Conservation (phyloP, 441 rosid species). For the Melastoma candidum region DNA sequence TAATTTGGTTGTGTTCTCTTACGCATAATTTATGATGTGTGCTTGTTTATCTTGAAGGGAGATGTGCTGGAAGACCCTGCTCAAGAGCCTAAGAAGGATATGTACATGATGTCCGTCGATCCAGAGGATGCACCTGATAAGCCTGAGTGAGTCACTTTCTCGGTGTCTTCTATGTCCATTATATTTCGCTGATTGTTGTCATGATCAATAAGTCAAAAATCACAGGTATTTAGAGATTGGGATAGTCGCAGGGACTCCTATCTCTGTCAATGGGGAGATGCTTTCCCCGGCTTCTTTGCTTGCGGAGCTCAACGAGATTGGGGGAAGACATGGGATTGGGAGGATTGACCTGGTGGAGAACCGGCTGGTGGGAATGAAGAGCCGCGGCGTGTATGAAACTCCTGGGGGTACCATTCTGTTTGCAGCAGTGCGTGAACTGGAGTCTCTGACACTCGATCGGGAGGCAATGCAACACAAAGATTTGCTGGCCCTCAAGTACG, state of each 20-base stretch:
- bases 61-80: conserved; percentile 93
- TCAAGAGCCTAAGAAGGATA: conserved; percentile 79
- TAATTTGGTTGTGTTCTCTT: conserved; percentile 1
- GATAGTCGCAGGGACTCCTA: conserved; percentile 61
- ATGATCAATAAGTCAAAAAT: conserved; percentile 4
- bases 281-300: conserved; percentile 83
- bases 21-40: conserved; percentile 7
- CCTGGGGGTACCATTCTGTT: conserved; percentile 92
- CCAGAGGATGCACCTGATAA: conserved; percentile 80
- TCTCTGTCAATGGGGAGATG: conserved; percentile 63
- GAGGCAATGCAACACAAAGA: conserved; percentile 84
- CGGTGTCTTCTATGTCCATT: background rate
- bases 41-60: conserved; percentile 33
- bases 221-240: conserved; percentile 66
- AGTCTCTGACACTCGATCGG: conserved; percentile 73
- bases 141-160: conserved; percentile 49
- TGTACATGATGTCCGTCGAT: conserved; percentile 84
- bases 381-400: conserved; percentile 94
- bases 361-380: conserved; percentile 94
- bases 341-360: conserved; percentile 92
- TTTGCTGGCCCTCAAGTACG: conserved; percentile 67
- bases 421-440: conserved; percentile 64
- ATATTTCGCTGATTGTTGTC: background rate
- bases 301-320: conserved; percentile 56
- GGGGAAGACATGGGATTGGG: conserved; percentile 83